A percentile compares a stretch with the other conserved stretches of the same genome.
Conservation (phyloP, 2,329 filamentous ascomycete genomes). For the Paracamarosporium sp. region DNA sequence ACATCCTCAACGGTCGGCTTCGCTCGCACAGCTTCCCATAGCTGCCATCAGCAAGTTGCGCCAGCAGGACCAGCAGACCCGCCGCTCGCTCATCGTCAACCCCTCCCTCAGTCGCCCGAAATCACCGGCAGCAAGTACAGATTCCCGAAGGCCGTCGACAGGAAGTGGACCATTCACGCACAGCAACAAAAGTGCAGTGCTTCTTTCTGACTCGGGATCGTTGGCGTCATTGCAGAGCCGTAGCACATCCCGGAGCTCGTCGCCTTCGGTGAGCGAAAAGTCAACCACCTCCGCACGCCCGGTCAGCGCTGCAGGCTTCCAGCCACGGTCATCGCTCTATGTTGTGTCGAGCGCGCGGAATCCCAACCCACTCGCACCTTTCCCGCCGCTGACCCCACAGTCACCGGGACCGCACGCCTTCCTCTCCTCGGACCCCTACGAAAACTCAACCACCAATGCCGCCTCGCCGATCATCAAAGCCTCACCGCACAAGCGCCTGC, state of each 20-base stretch:
- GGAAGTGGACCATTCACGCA: slow-evolving; percentile 15
- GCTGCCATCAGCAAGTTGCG: slow-evolving; percentile 36
- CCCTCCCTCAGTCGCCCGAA: slow-evolving; percentile 26
- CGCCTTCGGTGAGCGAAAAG: slow-evolving; percentile 25
- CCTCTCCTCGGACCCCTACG: slow-evolving; percentile 47
- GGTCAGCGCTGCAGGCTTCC: slow-evolving; percentile 24
- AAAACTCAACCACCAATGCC: slow-evolving; percentile 34
- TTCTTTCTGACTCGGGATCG: slow-evolving; percentile 31
- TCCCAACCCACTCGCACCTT: slow-evolving; percentile 26
- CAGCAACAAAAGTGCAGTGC: slow-evolving; percentile 27
- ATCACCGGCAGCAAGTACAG: slow-evolving; percentile 29
- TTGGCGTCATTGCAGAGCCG: slow-evolving; percentile 26
- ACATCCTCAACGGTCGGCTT: slow-evolving; percentile 39
- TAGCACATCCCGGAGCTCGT: slow-evolving; percentile 32
- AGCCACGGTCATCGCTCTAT: slow-evolving; percentile 36
- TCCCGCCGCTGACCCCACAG: slow-evolving; percentile 36
- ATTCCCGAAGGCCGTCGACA: slow-evolving; percentile 27
- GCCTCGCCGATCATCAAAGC: slow-evolving; percentile 42
- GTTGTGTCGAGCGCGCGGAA: slow-evolving; percentile 23
- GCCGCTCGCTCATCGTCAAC: slow-evolving; percentile 33
- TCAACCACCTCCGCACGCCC: slow-evolving; percentile 24
- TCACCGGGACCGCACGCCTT: slow-evolving; percentile 43
- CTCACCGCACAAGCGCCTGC: slow-evolving; percentile 43
- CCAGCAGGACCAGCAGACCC: slow-evolving; percentile 32
- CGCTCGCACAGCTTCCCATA: slow-evolving; percentile 40